Percentiles rank a stretch among this genome's conserved stretches.
phyloP scores from a whole-genome alignment of 495 filamentous ascomycete species.

The Aspergillus conjunctus region DNA sequence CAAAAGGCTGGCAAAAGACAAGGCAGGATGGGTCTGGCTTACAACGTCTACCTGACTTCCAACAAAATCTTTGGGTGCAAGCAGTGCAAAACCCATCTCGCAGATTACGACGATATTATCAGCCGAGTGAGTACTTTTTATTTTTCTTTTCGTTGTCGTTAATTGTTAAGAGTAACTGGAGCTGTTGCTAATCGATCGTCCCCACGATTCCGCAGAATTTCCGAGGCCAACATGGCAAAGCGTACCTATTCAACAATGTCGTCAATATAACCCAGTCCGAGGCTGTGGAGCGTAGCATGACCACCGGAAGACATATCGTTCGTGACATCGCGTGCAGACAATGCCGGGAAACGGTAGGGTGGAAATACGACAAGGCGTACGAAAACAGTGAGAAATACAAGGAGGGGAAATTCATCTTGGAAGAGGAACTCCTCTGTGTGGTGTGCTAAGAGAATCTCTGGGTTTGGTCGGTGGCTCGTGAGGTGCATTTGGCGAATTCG shows the following conservation, averaged over 20 bases:
- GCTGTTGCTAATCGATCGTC: conserved; percentile 19
- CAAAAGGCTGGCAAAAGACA: conserved; percentile 22
- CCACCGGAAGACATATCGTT: conserved; percentile 92
- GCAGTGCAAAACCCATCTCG: conserved; percentile 90
- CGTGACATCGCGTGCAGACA: conserved; percentile 87
- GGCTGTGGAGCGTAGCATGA: conserved; percentile 94
- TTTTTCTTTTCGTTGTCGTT: conserved; percentile 20
- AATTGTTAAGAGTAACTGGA: conserved; percentile 7
- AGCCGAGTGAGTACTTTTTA: conserved; percentile 87
- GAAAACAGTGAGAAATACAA: conserved; percentile 95
- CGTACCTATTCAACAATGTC: conserved; percentile 91
- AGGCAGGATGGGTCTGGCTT: conserved; percentile 82
- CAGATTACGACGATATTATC: conserved; percentile 94
- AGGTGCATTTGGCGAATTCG: conserved; percentile 9
- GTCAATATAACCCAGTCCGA: conserved; percentile 85
- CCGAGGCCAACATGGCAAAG: conserved; percentile 97
- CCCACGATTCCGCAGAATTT: conserved; percentile 71
- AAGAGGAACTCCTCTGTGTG: conserved; percentile 84
- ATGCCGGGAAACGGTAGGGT: conserved; percentile 90
- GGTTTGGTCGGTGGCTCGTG: neutral
- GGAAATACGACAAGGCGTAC: conserved; percentile 98
- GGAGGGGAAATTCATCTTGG: conserved; percentile 96
- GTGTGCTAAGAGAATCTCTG: conserved; percentile 53
- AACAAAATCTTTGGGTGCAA: conserved; percentile 94
- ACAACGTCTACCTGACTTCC: conserved; percentile 93